Conservation (phyloP, 2,329 filamentous ascomycete genomes). For the Nannizziopsis barbatae region DNA sequence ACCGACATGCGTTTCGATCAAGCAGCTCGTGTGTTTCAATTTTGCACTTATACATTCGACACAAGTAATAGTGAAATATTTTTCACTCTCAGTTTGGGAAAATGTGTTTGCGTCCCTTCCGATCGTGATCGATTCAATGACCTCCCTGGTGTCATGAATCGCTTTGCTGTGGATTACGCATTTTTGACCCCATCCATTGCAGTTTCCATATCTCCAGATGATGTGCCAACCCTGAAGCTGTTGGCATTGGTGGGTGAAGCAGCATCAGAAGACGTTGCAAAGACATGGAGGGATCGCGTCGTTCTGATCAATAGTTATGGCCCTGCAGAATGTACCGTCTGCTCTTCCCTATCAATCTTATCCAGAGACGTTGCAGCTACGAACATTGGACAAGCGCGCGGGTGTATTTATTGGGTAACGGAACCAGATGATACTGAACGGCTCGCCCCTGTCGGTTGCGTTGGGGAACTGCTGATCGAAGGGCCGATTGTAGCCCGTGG, state of each 20-base stretch:
- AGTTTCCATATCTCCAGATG: slow-evolving; percentile 24
- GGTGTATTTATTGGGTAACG: slow-evolving; percentile 16
- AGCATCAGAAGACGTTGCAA: slow-evolving; percentile 21
- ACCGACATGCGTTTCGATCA: slow-evolving; percentile 27
- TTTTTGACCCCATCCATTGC: slow-evolving; percentile 49
- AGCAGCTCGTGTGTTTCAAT: slow-evolving; percentile 24
- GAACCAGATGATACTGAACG: slow-evolving; percentile 16
- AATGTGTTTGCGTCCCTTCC: slow-evolving; percentile 35
- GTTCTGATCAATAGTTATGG: slow-evolving; percentile 26
- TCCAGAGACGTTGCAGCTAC: not conserved
- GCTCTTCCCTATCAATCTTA: not conserved
- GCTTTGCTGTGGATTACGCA: slow-evolving; percentile 39
- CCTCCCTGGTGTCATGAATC: slow-evolving; percentile 35
- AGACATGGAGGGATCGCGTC: slow-evolving; percentile 24
- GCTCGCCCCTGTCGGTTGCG: slow-evolving; percentile 25
- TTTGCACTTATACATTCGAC: slow-evolving; percentile 35
- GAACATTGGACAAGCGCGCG: not conserved
- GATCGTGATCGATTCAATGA: slow-evolving; percentile 34
- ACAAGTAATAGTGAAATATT: slow-evolving; percentile 28
- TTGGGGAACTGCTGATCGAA: slow-evolving; percentile 33
- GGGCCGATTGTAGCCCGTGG: slow-evolving; percentile 29
- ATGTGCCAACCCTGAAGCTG: slow-evolving; percentile 27
- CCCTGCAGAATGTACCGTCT: slow-evolving; percentile 18
- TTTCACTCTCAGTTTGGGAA: slow-evolving; percentile 27
- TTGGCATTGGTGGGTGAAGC: slow-evolving; percentile 29